These are phyloP conservation scores for Saprolegnia parasitica DNA, from an alignment of 352 stramenopile genomes.

Conservation along the genomic window DNA sequence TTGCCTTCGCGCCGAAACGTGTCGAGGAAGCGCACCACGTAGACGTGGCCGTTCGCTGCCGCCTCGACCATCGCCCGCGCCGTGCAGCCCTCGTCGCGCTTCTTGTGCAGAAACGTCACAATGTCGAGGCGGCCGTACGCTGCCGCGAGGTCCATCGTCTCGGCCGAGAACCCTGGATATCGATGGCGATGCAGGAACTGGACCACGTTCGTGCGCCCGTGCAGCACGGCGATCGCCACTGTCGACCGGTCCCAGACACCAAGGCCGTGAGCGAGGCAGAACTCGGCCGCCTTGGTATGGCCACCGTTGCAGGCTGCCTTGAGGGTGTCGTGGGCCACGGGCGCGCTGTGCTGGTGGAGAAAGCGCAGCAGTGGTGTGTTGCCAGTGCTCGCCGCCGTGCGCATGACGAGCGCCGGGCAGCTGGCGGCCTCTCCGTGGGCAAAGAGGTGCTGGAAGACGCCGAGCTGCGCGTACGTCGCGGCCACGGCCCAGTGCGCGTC, in stretches of 20 bases:
- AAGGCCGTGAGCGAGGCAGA: background rate
- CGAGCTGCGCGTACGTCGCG: background rate
- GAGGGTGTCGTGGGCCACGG: background rate
- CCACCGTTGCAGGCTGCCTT: conserved; percentile 7
- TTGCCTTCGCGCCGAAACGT: conserved; percentile 26
- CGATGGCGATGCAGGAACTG: conserved; percentile 30
- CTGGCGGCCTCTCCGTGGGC: background rate
- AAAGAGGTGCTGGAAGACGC: background rate
- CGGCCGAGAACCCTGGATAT: conserved; percentile 27
- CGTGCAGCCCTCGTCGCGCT: conserved; percentile 26
- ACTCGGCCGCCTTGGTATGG: background rate
- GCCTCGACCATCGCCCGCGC: conserved; percentile 28
- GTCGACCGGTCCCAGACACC: conserved; percentile 8
- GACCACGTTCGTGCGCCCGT: conserved; percentile 29
- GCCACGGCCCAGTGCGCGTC: background rate
- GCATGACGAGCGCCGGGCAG: background rate
- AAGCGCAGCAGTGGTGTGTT: background rate
- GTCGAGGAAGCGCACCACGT: conserved; percentile 28
- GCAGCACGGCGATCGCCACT: conserved; percentile 12
- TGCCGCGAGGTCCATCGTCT: conserved; percentile 30
- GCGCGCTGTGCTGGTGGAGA: background rate
- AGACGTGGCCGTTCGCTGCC: conserved; percentile 29
- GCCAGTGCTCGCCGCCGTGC: background rate
- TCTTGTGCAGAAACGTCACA: conserved; percentile 29
- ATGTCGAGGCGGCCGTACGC: conserved; percentile 28